These are phyloP conservation scores for Fragilariopsis cylindrus DNA, from an alignment of 108 stramenopile species.

Conservation along the genomic window DNA sequence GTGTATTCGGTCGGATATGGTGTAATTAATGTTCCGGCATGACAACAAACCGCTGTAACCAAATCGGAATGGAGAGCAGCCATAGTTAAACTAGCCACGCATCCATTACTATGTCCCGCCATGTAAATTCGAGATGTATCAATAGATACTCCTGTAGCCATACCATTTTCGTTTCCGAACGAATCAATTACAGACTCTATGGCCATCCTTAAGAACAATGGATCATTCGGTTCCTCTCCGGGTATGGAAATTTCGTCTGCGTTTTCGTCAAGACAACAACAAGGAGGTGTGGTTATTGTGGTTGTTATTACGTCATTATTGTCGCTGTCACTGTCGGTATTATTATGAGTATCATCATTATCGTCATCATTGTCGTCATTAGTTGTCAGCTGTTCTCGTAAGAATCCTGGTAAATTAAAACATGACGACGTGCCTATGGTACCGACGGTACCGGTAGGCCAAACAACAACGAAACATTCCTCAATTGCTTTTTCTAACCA, in stretches of 20 bases:
- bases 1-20: constrained; percentile 17
- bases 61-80: constrained; percentile 29
- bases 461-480: constrained; percentile 34
- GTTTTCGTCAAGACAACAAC: constrained; percentile 24
- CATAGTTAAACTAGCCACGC: constrained; percentile 25
- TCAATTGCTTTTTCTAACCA: constrained; percentile 28
- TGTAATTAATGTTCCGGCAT: constrained; percentile 18
- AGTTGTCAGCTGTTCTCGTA: neutral
- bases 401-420: neutral
- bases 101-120: constrained; percentile 46
- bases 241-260: neutral
- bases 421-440: neutral
- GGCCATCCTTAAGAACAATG: constrained; percentile 3
- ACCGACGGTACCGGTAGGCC: constrained; percentile 19
- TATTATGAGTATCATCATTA: neutral
- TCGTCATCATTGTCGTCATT: neutral
- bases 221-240: neutral
- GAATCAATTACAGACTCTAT: constrained; percentile 6
- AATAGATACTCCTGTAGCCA: neutral
- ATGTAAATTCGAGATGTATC: constrained; percentile 38
- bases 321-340: neutral
- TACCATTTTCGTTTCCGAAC: constrained; percentile 8
- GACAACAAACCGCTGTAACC: constrained; percentile 38
- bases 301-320: no score
- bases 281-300: neutral